Evolutionary conservation across 148 eudicot genomes (phyloP).

Genomic region (Mesembryanthemum crystallinum): DNA sequence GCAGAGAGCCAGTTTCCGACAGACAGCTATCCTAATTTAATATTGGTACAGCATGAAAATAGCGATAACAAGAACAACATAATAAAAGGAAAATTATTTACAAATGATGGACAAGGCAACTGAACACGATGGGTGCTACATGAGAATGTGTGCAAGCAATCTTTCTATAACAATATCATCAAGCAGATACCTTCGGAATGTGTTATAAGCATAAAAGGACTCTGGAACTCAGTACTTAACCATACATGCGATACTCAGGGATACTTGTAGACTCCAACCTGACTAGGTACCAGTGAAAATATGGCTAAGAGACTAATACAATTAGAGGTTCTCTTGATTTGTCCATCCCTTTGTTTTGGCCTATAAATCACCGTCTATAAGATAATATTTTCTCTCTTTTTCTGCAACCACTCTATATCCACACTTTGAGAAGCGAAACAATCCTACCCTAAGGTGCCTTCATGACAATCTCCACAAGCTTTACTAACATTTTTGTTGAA

Average conservation of each 20-base stretch:
- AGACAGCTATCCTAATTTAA: too few species aligned
- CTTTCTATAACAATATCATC: neutral
- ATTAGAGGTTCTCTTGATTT: neutral
- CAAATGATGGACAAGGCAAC: neutral
- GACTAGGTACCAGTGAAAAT: neutral
- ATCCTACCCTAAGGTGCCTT: neutral
- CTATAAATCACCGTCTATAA: too few species aligned
- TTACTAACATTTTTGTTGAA: neutral
- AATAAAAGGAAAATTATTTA: neutral
- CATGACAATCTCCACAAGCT: constrained; percentile 8
- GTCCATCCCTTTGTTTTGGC: too few species aligned
- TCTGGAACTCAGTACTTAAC: neutral
- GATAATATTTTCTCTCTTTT: too few species aligned
- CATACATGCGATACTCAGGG: neutral
- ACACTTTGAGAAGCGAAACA: neutral
- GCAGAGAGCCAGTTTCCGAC: too few species aligned
- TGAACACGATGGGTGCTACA: neutral
- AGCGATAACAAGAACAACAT: too few species aligned
- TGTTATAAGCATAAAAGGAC: neutral
- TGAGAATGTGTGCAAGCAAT: neutral
- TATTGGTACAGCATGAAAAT: too few species aligned
- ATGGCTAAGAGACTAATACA: neutral
- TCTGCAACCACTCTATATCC: too few species aligned
- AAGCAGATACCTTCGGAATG: neutral
- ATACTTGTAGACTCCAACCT: neutral